Percentiles rank a stretch among this genome's conserved stretches.
Evolutionary conservation across 257 asterid genomes (phyloP).

Genomic region (Fraxinus americana): DNA sequence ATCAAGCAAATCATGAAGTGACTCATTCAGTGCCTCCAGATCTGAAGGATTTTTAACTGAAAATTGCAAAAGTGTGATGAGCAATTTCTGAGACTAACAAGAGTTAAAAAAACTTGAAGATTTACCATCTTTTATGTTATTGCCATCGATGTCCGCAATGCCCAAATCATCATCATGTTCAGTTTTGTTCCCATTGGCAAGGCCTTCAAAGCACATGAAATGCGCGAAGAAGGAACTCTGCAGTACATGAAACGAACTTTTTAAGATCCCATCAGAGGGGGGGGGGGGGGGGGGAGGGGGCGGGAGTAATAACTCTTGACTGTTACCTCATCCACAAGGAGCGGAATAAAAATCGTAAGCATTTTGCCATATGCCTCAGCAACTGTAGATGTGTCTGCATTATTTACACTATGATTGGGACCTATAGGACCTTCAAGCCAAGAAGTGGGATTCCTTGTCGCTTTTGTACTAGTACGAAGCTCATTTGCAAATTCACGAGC

Average conservation of each 20-base stretch:
- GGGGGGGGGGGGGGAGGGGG: not conserved
- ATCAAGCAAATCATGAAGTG: conserved; percentile 90
- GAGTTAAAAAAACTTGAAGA: conserved; percentile 20
- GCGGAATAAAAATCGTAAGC: conserved; percentile 89
- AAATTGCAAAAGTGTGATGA: conserved; percentile 30
- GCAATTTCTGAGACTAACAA: conserved; percentile 24
- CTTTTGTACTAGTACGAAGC: conserved; percentile 87
- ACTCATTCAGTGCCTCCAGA: conserved; percentile 75
- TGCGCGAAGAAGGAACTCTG: conserved; percentile 96
- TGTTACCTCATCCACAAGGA: conserved; percentile 92
- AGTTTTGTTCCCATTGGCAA: conserved; percentile 56
- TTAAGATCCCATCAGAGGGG: conserved; percentile 14
- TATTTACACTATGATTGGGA: conserved; percentile 62
- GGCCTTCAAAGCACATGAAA: conserved; percentile 94
- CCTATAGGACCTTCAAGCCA: conserved; percentile 90
- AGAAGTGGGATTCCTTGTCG: conserved; percentile 65
- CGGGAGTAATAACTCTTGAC: conserved; percentile 16
- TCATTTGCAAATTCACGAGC: conserved; percentile 99
- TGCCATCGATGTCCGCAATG: conserved; percentile 62
- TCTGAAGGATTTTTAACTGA: conserved; percentile 62
- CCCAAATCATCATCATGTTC: conserved; percentile 59
- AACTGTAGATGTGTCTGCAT: conserved; percentile 74
- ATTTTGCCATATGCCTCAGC: conserved; percentile 87
- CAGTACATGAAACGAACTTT: conserved; percentile 28
- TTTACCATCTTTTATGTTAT: conserved; percentile 51